Conservation (phyloP, 2,329 filamentous ascomycete species). For the Cryphonectria carpinicola region DNA sequence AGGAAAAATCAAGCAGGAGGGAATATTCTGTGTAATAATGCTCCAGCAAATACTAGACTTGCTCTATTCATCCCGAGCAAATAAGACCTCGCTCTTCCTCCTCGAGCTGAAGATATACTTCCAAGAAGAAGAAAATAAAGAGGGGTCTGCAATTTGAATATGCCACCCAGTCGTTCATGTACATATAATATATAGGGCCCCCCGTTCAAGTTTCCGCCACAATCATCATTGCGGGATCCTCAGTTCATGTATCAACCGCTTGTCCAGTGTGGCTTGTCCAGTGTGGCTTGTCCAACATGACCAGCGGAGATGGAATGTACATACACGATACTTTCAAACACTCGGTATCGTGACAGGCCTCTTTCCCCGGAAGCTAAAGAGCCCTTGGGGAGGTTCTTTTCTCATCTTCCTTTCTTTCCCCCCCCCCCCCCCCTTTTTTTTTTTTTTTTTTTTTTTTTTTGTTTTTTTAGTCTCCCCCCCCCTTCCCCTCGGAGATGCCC, state of each 20-base stretch:
- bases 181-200: background rate
- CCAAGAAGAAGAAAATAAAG: constrained; percentile 3
- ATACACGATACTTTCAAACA: background rate
- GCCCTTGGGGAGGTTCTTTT: background rate
- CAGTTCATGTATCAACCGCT: background rate
- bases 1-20: background rate
- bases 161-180: background rate
- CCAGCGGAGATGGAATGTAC: background rate
- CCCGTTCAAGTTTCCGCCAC: background rate
- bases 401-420: background rate
- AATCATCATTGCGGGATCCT: background rate
- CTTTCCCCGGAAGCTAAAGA: background rate
- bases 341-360: background rate
- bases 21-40: background rate
- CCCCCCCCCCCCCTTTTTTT: no score
- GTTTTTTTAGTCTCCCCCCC: no score
- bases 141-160: background rate
- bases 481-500: no score
- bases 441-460: no score
- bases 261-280: constrained; percentile 1
- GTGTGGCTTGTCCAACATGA: constrained; percentile 8
- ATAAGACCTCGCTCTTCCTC: background rate
- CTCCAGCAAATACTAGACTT: constrained; percentile 2
- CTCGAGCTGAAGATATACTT: constrained; percentile 5
- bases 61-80: background rate